Conservation (phyloP, 768 basidiomycete species). For the Melanogaster broomeanus region DNA sequence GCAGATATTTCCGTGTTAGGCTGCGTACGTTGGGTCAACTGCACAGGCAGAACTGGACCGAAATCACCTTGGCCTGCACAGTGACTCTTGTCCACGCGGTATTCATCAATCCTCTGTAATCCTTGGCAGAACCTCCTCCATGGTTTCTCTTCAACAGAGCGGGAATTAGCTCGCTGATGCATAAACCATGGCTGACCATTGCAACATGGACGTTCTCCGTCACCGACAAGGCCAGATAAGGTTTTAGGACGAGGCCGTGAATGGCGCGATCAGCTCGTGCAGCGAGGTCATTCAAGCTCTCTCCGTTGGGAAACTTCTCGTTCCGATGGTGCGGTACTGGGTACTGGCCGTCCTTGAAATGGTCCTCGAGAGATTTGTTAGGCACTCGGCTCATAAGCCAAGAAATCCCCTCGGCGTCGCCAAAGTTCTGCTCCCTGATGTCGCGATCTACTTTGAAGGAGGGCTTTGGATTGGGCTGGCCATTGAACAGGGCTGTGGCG, state of each 20-base stretch:
- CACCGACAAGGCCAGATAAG: conserved; percentile 46
- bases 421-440: conserved; percentile 71
- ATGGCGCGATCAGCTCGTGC: conserved; percentile 53
- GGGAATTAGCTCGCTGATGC: conserved; percentile 60
- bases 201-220: conserved; percentile 52
- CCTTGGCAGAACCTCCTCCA: conserved; percentile 25
- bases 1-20: conserved; percentile 23
- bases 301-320: conserved; percentile 69
- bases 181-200: conserved; percentile 75
- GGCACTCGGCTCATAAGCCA: conserved; percentile 36
- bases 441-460: conserved; percentile 48
- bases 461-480: conserved; percentile 48
- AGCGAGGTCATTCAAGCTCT: conserved; percentile 65
- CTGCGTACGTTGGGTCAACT: conserved; percentile 23
- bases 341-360: conserved; percentile 54
- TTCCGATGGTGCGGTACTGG: conserved; percentile 47
- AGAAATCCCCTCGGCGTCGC: conserved; percentile 65
- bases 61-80: conserved; percentile 47
- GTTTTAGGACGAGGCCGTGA: conserved; percentile 49
- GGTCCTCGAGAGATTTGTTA: conserved; percentile 40
- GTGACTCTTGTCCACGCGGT: conserved; percentile 68
- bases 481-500: conserved; percentile 53
- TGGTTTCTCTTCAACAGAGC: conserved; percentile 48
- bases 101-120: conserved; percentile 58
- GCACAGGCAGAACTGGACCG: neutral